These are phyloP conservation scores for Exophiala aquamarina DNA, from an alignment of 2,329 filamentous ascomycete species.

Conservation along the genomic window DNA sequence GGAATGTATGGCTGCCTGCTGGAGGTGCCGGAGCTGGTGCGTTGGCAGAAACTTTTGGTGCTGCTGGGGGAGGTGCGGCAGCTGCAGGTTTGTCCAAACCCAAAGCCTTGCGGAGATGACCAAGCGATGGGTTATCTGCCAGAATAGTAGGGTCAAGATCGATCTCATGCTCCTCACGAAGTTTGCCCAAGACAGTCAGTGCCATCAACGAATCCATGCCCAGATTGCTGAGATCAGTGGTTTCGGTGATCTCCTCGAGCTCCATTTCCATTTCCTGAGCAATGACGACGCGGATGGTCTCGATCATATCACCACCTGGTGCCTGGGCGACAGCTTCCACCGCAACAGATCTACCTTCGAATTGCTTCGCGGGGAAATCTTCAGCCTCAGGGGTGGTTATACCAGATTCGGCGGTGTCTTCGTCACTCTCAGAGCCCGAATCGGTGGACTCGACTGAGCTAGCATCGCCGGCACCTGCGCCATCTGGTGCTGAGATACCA, in stretches of 20 bases:
- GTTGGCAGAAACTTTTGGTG: conserved; percentile 31
- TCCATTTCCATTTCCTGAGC: conserved; percentile 46
- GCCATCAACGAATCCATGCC: conserved; percentile 49
- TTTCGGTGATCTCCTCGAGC: conserved; percentile 39
- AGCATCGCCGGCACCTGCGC: conserved; percentile 30
- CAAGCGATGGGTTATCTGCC: conserved; percentile 43
- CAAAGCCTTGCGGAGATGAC: conserved; percentile 39
- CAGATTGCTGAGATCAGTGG: conserved; percentile 42
- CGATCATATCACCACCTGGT: conserved; percentile 40
- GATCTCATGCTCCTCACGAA: conserved; percentile 44
- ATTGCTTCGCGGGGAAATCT: conserved; percentile 27
- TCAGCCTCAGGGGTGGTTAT: conserved; percentile 30
- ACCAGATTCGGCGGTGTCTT: conserved; percentile 28
- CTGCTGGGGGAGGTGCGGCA: conserved; percentile 25
- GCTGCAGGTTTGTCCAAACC: conserved; percentile 39
- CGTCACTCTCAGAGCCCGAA: conserved; percentile 28
- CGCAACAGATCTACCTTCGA: conserved; percentile 28
- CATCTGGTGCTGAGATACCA: conserved; percentile 17
- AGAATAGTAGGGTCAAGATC: conserved; percentile 46
- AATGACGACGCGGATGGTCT: conserved; percentile 41
- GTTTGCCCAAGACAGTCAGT: conserved; percentile 44
- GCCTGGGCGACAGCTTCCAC: conserved; percentile 30
- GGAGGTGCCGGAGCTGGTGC: conserved; percentile 8
- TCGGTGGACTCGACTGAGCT: conserved; percentile 28
- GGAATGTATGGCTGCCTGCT: conserved; percentile 27